Percentiles rank a stretch among this genome's conserved stretches.
Conservation (phyloP, 768 basidiomycete genomes). For the Trametes maxima region DNA sequence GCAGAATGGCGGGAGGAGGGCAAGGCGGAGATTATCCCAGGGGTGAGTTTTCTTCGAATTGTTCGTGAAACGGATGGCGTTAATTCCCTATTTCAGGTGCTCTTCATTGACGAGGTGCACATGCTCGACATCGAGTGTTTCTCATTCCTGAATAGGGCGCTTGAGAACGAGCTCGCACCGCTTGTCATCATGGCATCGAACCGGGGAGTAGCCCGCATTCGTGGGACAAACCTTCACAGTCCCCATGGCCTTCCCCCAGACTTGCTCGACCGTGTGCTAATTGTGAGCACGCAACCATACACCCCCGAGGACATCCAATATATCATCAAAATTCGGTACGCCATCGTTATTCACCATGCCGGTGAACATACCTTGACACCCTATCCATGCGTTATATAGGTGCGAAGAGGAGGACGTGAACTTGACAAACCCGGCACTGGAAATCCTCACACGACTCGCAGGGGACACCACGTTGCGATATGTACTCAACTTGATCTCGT, state of each 20-base stretch:
- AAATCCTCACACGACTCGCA: constrained; percentile 88
- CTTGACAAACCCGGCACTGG: constrained; percentile 68
- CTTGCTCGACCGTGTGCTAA: constrained; percentile 91
- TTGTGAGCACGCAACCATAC: constrained; percentile 93
- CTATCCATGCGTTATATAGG: constrained; percentile 38
- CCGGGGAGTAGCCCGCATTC: constrained; percentile 90
- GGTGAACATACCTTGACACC: not conserved
- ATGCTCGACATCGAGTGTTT: constrained; percentile 99
- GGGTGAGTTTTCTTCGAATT: constrained; percentile 53
- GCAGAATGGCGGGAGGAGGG: constrained; percentile 98
- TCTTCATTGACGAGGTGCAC: constrained; percentile 99
- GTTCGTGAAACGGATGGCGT: not conserved
- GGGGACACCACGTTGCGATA: constrained; percentile 89
- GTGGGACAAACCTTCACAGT: constrained; percentile 92
- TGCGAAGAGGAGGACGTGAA: constrained; percentile 96
- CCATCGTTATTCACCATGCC: constrained; percentile 5
- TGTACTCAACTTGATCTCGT: constrained; percentile 93
- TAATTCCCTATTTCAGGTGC: constrained; percentile 54
- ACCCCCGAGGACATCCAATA: constrained; percentile 80
- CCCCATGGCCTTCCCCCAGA: constrained; percentile 96
- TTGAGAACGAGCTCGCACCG: constrained; percentile 92
- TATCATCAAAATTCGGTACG: constrained; percentile 90
- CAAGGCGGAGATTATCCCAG: constrained; percentile 96
- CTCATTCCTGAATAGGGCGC: constrained; percentile 95
- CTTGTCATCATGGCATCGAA: constrained; percentile 99